A percentile compares a stretch with the other conserved stretches of the same genome.
Evolutionary conservation across 805 yeast species (phyloP).

Genomic region (Kazachstania viticola): DNA sequence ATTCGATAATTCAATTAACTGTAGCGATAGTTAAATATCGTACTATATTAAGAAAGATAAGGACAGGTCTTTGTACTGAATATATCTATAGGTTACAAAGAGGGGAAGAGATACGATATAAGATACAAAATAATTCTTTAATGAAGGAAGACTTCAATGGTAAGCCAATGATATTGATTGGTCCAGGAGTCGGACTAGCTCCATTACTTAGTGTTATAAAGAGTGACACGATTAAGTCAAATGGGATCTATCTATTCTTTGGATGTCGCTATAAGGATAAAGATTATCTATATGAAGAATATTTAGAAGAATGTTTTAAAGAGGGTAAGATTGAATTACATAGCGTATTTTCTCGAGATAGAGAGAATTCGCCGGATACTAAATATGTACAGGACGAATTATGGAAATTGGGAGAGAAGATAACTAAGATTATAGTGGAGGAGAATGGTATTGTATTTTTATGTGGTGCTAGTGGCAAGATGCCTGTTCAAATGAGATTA

Average conservation of each 20-base stretch:
- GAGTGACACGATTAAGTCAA: slow-evolving; percentile 12
- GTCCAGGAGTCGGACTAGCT: slow-evolving; percentile 96
- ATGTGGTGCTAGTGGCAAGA: slow-evolving; percentile 89
- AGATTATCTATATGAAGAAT: slow-evolving; percentile 56
- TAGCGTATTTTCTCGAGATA: slow-evolving; percentile 41
- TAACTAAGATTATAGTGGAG: slow-evolving; percentile 44
- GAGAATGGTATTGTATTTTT: slow-evolving; percentile 56
- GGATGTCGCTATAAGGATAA: slow-evolving; percentile 60
- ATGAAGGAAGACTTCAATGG: slow-evolving; percentile 27
- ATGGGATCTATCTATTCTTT: slow-evolving; percentile 42
- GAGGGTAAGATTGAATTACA: slow-evolving; percentile 31
- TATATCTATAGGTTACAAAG: slow-evolving; percentile 46
- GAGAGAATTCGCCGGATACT: slow-evolving; percentile 26
- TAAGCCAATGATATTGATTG: slow-evolving; percentile 56
- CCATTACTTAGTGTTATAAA: slow-evolving; percentile 72
- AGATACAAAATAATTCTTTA: slow-evolving; percentile 35
- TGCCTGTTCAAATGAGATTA: slow-evolving; percentile 84
- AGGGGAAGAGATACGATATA: slow-evolving; percentile 43
- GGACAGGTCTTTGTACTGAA: slow-evolving; percentile 74
- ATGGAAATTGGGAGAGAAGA: slow-evolving; percentile 35
- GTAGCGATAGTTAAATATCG: slow-evolving; percentile 79
- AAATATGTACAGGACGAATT: slow-evolving; percentile 75
- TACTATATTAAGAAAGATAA: slow-evolving; percentile 62
- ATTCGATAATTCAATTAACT: slow-evolving; percentile 51
- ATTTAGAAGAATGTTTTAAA: slow-evolving; percentile 33